These are phyloP conservation scores for Phytophthora hybrid DNA, from an alignment of 352 stramenopile species.

Conservation along the genomic window DNA sequence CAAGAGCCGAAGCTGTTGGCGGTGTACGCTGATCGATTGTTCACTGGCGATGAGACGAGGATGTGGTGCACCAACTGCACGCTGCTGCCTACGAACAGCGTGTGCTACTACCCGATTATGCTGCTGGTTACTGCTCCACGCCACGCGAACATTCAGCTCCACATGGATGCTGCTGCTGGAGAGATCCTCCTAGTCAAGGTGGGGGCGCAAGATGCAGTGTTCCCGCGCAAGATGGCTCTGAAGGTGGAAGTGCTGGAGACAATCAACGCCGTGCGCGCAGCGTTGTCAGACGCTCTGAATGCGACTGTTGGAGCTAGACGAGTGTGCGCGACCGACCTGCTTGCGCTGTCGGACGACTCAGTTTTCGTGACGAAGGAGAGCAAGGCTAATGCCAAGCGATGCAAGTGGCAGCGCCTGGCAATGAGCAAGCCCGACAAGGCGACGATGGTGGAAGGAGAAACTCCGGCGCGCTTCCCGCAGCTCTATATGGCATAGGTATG, in stretches of 20 bases:
- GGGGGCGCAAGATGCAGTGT: constrained; percentile 55
- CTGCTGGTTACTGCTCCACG: constrained; percentile 52
- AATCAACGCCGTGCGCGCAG: constrained; percentile 61
- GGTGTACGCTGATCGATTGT: constrained; percentile 77
- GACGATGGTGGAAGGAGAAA: constrained; percentile 35
- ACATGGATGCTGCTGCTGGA: constrained; percentile 51
- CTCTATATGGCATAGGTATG: constrained; percentile 42
- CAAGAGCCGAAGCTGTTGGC: constrained; percentile 49
- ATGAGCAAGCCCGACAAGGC: constrained; percentile 47
- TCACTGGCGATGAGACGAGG: constrained; percentile 77
- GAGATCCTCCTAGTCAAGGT: constrained; percentile 78
- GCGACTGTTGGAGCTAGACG: constrained; percentile 31
- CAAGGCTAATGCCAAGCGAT: constrained; percentile 47
- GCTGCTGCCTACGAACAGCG: constrained; percentile 63
- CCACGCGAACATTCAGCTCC: constrained; percentile 71
- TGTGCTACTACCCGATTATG: constrained; percentile 74
- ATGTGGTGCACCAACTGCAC: constrained; percentile 88
- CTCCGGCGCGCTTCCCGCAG: constrained; percentile 47
- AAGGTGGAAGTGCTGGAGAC: constrained; percentile 45
- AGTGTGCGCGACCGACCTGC: constrained; percentile 46
- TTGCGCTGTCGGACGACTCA: constrained; percentile 57
- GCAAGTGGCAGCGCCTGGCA: constrained; percentile 61
- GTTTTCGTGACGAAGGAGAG: constrained; percentile 52
- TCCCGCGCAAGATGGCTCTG: constrained; percentile 60
- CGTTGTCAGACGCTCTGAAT: constrained; percentile 66